Conservation (phyloP, 192 early-diverging fungal genomes). For the Coemansia biformis region DNA sequence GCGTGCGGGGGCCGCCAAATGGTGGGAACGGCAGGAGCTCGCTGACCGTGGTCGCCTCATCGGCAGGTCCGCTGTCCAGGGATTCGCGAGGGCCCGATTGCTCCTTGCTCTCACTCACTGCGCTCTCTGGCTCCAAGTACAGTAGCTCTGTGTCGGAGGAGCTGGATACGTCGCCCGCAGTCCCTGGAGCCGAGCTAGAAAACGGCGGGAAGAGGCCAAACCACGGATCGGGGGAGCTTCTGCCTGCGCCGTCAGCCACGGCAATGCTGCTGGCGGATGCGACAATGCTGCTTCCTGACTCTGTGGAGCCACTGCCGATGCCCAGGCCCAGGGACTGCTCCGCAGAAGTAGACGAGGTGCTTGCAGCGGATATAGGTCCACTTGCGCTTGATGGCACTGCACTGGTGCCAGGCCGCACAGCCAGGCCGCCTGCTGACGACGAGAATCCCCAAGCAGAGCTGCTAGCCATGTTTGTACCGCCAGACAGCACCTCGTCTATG, state of each 20-base stretch:
- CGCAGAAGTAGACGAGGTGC: too few relatives aligned
- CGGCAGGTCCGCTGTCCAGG: not conserved
- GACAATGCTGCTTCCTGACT: not conserved
- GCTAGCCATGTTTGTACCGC: too few relatives aligned
- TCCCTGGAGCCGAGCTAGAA: constrained; percentile 8
- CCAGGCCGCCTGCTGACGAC: too few relatives aligned
- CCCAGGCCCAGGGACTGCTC: constrained; percentile 4
- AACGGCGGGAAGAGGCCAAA: not conserved
- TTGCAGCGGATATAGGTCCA: too few relatives aligned
- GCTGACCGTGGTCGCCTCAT: constrained; percentile 28
- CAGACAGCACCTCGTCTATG: too few relatives aligned
- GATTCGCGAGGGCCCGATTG: too few relatives aligned
- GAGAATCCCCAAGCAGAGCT: too few relatives aligned
- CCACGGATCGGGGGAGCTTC: not conserved
- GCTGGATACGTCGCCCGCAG: not conserved
- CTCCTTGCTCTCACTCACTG: too few relatives aligned
- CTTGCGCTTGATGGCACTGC: too few relatives aligned
- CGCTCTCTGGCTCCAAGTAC: not conserved
- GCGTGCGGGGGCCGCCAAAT: constrained; percentile 20
- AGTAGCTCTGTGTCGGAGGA: too few relatives aligned
- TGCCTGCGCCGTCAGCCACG: too few relatives aligned
- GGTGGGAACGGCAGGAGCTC: constrained; percentile 37
- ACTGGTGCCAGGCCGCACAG: too few relatives aligned
- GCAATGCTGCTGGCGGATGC: not conserved
- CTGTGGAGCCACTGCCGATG: constrained; percentile 5